Evolutionary conservation across 176 grass and related monocot species (phyloP).

Genomic region (Metroxylon sagu): DNA sequence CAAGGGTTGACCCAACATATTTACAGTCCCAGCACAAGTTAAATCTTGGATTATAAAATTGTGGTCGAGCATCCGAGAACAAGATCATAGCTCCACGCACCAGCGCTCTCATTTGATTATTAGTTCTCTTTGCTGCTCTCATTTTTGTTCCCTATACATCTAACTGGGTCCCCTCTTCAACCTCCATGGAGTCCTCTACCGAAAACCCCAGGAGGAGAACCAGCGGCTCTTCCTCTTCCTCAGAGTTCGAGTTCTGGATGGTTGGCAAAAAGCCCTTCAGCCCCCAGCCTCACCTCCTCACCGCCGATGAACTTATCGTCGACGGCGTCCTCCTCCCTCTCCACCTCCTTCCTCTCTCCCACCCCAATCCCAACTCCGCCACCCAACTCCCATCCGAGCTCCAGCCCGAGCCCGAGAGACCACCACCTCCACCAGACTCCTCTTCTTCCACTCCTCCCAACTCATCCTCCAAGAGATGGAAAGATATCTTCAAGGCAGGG

Average conservation of each 20-base stretch:
- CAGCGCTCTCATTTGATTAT: too few relatives aligned
- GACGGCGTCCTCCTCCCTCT: conserved; percentile 87
- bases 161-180: too few relatives aligned
- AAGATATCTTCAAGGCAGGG: conserved; percentile 53
- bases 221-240: conserved; percentile 34
- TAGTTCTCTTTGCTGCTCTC: too few relatives aligned
- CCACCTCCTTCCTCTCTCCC: background rate
- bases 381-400: background rate
- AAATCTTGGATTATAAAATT: too few relatives aligned
- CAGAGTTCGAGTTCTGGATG: conserved; percentile 99
- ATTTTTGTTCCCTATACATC: too few relatives aligned
- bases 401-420: background rate
- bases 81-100: too few relatives aligned
- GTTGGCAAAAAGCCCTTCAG: conserved; percentile 44
- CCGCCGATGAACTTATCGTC: conserved; percentile 97
- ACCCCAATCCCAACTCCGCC: background rate
- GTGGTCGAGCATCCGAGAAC: too few relatives aligned
- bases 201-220: background rate
- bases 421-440: conserved; percentile 2
- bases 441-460: conserved; percentile 11
- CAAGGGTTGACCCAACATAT: too few relatives aligned
- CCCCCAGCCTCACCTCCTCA: conserved; percentile 40
- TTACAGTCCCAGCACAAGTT: too few relatives aligned
- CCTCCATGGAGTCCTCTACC: too few relatives aligned
- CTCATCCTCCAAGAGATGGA: conserved; percentile 48